phyloP scores from a whole-genome alignment of 2,329 filamentous ascomycete genomes.

The Ophiostoma sp. region DNA sequence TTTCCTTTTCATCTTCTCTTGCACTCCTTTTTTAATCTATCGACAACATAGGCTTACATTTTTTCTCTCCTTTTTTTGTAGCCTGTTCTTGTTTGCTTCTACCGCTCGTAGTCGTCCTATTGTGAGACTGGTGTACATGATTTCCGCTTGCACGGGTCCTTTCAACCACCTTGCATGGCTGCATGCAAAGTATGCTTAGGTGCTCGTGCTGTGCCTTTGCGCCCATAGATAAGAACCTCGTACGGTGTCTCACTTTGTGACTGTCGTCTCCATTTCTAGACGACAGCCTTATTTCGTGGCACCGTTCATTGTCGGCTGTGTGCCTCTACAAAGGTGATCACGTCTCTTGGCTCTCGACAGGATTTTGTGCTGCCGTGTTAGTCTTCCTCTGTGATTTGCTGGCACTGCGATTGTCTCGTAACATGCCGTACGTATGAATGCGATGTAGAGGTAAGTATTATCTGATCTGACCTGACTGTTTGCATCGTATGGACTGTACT shows the following conservation, averaged over 20 bases:
- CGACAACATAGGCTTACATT: neutral
- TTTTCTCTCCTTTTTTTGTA: too few species aligned
- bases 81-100: too few species aligned
- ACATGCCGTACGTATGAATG: neutral
- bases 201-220: neutral
- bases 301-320: too few species aligned
- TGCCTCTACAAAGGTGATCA: too few species aligned
- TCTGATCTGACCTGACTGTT: neutral
- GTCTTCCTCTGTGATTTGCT: neutral
- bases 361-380: too few species aligned
- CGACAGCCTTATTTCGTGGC: neutral
- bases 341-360: too few species aligned
- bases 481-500: neutral
- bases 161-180: too few species aligned
- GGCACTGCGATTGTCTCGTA: neutral
- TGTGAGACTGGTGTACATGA: too few species aligned
- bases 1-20: neutral
- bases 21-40: neutral
- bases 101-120: too few species aligned
- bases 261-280: neutral
- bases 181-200: too few species aligned
- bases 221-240: constrained; percentile 1
- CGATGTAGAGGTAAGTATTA: neutral
- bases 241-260: constrained; percentile 1
- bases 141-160: neutral